Evolutionary conservation across 2,329 filamentous ascomycete genomes (phyloP), one percentile per base, ranked within the genome.

Genomic region (Pseudogymnoascus sp.): DNA sequence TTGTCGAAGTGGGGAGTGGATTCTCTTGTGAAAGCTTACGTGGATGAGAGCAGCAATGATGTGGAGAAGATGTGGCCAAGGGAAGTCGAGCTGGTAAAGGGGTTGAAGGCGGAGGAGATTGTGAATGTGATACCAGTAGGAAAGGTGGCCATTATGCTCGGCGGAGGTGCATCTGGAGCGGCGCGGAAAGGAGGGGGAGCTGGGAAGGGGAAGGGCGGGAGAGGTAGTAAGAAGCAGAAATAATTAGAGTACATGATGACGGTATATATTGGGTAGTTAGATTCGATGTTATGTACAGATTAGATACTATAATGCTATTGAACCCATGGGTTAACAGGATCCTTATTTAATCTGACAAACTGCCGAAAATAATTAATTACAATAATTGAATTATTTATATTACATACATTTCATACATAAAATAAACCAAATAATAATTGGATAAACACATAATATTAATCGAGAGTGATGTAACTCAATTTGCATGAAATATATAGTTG

Each of bases 21-120:
- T 59, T 55, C 48, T 33, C 48, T 55, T 33, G 48, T 55, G 29
- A 55, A 55, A 21, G 48, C 48, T 0, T 33, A 55, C 33, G 72
- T 88, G 0, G 87, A 90, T 70, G 85, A 87, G 71, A 75, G 76
- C 62, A 77, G 79, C 37, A 74, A 76, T 60, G 87, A 88, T 69
- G 80, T 79, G 9, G 91, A 96, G 77, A 84, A 82, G 69, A 89
- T 96, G 74, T 94, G 91, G 85, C 90, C 89, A 0, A 78, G 86
- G 13, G 94, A 97, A 74, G 83, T 89, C n/a, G 92, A 96, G 73
- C 76, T 96, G 36, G 82, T 97, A 64, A 88, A 88, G 75, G 84
- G 79, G 0, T 85, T 92, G 78, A 94, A 92, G 75, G 85, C 90
- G 21, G 86, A 89, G 64, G 92, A 96, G 76, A 82, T 91, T 13